phyloP scores from a whole-genome alignment of 768 basidiomycete species.

The Hericium rajendrae region DNA sequence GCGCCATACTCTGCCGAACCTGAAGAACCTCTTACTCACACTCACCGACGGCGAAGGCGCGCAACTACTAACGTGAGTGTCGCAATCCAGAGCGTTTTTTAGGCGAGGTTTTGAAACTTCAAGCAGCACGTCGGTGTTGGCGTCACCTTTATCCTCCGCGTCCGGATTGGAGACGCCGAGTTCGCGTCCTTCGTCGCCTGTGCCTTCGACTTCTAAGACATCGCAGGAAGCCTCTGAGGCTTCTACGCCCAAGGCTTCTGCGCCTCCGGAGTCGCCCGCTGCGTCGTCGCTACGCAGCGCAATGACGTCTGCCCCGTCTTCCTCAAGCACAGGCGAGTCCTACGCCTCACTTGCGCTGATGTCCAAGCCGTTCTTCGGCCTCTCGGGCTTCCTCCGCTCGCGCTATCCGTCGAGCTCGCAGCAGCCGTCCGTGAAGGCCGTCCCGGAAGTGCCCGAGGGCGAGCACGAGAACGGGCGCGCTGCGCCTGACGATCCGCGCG shows the following conservation, averaged over 20 bases:
- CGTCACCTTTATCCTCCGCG: background rate
- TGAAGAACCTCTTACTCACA: conserved; percentile 87
- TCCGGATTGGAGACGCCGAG: conserved; percentile 3
- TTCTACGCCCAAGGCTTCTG: conserved; percentile 4
- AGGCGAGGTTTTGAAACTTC: background rate
- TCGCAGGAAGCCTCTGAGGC: background rate
- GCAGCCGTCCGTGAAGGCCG: conserved; percentile 16
- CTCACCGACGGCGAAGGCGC: conserved; percentile 62
- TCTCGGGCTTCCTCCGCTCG: conserved; percentile 53
- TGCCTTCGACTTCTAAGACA: background rate
- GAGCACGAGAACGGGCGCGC: conserved; percentile 10
- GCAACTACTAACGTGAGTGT: conserved; percentile 31
- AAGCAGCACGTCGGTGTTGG: background rate
- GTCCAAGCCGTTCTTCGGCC: conserved; percentile 35
- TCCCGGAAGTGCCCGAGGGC: conserved; percentile 14
- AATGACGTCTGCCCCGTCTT: conserved; percentile 34
- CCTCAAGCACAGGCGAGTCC: background rate
- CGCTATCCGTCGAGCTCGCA: conserved; percentile 43
- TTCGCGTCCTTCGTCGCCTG: background rate
- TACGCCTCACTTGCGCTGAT: conserved; percentile 17
- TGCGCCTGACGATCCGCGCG: conserved; percentile 7
- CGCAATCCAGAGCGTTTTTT: conserved; percentile 4
- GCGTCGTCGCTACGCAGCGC: conserved; percentile 46
- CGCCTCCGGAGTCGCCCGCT: conserved; percentile 21
- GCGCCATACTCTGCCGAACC: conserved; percentile 92